Evolutionary conservation across 805 yeast species (phyloP).

Genomic region (Limtongia smithiae): DNA sequence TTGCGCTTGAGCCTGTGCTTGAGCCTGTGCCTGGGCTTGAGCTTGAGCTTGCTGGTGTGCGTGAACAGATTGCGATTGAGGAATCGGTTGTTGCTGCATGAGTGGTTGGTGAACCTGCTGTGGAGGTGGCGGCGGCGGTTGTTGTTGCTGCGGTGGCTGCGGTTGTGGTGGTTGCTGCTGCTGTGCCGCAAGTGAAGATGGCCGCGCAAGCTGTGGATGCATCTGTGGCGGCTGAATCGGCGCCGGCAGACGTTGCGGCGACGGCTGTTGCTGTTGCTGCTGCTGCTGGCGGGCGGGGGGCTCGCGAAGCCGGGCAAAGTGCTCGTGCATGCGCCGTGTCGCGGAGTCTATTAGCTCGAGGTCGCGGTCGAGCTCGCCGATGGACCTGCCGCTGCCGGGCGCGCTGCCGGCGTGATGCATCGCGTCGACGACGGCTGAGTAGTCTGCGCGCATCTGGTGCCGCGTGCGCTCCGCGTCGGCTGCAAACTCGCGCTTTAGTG

Average conservation of each 20-base stretch:
- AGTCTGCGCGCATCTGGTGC: conserved; percentile 3
- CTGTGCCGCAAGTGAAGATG: background rate
- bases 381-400: background rate
- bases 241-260: conserved; percentile 1
- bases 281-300: background rate
- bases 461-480: conserved; percentile 7
- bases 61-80: background rate
- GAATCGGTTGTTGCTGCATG: conserved; percentile 4
- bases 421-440: conserved; percentile 2
- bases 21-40: background rate
- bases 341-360: conserved; percentile 17
- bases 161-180: conserved; percentile 9
- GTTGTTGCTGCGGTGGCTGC: conserved; percentile 4
- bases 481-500: conserved; percentile 2
- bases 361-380: conserved; percentile 21
- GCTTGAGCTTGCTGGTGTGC: background rate
- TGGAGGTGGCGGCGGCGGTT: background rate
- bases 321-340: conserved; percentile 4
- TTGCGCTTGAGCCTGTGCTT: background rate
- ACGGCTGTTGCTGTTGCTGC: conserved; percentile 1
- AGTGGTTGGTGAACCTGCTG: conserved; percentile 7
- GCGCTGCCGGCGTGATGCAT: conserved; percentile 6
- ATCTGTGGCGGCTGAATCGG: background rate
- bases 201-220: conserved; percentile 6
- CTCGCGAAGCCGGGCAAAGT: background rate